These are phyloP conservation scores for Gremmenia infestans DNA, from an alignment of 2,329 filamentous ascomycete genomes.

Conservation along the genomic window DNA sequence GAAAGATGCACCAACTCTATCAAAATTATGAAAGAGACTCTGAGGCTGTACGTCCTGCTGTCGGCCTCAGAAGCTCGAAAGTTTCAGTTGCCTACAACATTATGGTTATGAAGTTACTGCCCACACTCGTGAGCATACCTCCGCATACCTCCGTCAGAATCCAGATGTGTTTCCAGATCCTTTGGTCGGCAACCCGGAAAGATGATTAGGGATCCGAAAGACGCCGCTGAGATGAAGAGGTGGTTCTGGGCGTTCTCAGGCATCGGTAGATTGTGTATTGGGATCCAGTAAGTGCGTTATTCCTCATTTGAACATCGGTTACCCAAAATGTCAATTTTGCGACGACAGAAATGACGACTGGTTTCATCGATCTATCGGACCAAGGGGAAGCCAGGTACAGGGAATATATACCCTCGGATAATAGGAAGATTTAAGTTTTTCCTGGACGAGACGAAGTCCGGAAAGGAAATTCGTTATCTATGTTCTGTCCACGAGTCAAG, in stretches of 20 bases:
- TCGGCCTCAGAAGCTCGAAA: conserved; percentile 47
- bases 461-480: neutral
- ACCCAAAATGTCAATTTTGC: conserved; percentile 34
- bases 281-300: conserved; percentile 33
- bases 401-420: conserved; percentile 34
- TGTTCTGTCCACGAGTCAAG: neutral
- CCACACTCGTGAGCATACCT: conserved; percentile 46
- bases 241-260: conserved; percentile 64
- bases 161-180: conserved; percentile 43
- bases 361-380: conserved; percentile 41
- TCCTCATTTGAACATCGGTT: neutral
- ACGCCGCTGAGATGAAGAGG: conserved; percentile 34
- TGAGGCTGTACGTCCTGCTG: conserved; percentile 46
- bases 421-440: conserved; percentile 29
- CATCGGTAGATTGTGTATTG: conserved; percentile 62
- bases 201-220: conserved; percentile 44
- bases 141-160: conserved; percentile 51
- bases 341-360: conserved; percentile 47
- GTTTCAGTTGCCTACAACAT: conserved; percentile 33
- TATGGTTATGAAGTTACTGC: conserved; percentile 39
- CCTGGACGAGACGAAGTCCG: neutral
- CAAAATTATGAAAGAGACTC: conserved; percentile 40
- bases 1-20: conserved; percentile 6
- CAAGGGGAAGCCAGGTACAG: conserved; percentile 25
- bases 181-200: conserved; percentile 43